Evolutionary conservation across 805 yeast genomes (phyloP).

Genomic region (Pichia exigua): DNA sequence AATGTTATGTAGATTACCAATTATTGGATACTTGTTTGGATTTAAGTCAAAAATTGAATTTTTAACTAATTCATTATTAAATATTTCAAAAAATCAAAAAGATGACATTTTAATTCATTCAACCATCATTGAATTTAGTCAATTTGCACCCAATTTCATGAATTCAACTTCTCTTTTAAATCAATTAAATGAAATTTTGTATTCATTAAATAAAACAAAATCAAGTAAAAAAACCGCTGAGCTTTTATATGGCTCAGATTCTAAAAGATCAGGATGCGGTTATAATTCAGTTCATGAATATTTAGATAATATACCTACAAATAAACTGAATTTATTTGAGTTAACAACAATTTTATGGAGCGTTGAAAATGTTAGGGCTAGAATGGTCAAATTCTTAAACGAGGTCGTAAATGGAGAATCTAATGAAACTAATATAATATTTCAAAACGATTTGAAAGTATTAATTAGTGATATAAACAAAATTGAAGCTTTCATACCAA

Average conservation of each 20-base stretch:
- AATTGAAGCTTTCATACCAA: slow-evolving; percentile 19
- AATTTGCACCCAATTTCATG: slow-evolving; percentile 18
- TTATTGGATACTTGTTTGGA: slow-evolving; percentile 4
- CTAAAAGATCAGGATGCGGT: slow-evolving; percentile 5
- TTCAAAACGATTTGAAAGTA: slow-evolving; percentile 1
- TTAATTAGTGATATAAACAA: slow-evolving; percentile 3
- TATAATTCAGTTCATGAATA: slow-evolving; percentile 21
- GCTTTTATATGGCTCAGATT: slow-evolving; percentile 1
- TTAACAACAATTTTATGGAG: slow-evolving; percentile 19
- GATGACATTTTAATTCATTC: slow-evolving; percentile 14
- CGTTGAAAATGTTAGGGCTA: slow-evolving; percentile 16
- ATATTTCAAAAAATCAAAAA: slow-evolving; percentile 1
- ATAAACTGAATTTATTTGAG: slow-evolving; percentile 20
- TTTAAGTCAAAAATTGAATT: background rate
- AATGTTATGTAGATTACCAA: slow-evolving; percentile 11
- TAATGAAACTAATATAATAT: background rate
- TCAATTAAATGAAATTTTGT: slow-evolving; percentile 18
- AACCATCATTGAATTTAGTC: slow-evolving; percentile 11
- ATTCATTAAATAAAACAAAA: slow-evolving; percentile 6
- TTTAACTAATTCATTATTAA: background rate
- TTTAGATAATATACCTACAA: slow-evolving; percentile 18
- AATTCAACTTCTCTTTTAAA: slow-evolving; percentile 17
- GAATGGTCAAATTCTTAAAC: slow-evolving; percentile 5
- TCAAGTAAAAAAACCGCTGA: slow-evolving; percentile 6
- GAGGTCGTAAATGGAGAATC: slow-evolving; percentile 3